A percentile compares a stretch with the other conserved stretches of the same genome.
Conservation (phyloP, 2,329 filamentous ascomycete species). For the Pestalotiopsis sp. region DNA sequence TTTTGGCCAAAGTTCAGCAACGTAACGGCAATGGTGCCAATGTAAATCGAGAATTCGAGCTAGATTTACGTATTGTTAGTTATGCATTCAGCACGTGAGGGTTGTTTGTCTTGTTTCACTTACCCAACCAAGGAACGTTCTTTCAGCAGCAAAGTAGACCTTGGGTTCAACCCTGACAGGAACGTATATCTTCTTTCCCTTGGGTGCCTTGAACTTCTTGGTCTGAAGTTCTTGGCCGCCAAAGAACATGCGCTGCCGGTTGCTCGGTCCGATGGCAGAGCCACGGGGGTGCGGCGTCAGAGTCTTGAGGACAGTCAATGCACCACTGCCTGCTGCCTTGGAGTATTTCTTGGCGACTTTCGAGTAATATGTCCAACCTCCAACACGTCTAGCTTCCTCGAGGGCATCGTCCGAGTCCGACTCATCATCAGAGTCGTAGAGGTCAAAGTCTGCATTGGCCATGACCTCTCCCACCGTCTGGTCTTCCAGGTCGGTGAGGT, state of each 20-base stretch:
- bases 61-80: constrained; percentile 29
- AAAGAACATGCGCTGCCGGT: constrained; percentile 54
- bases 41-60: constrained; percentile 95
- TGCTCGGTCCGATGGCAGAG: constrained; percentile 57
- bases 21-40: constrained; percentile 82
- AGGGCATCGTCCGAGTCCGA: constrained; percentile 68
- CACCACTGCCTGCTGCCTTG: constrained; percentile 39
- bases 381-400: constrained; percentile 74
- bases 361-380: constrained; percentile 74
- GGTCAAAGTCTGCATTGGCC: constrained; percentile 70
- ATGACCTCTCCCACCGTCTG: constrained; percentile 67
- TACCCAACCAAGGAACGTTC: constrained; percentile 94
- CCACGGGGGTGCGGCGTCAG: constrained; percentile 56
- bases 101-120: constrained; percentile 32
- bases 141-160: constrained; percentile 94
- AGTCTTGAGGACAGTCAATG: constrained; percentile 46
- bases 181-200: constrained; percentile 91
- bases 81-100: not conserved
- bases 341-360: constrained; percentile 54
- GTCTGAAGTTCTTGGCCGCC: constrained; percentile 55
- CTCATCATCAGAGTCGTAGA: constrained; percentile 91
- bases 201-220: constrained; percentile 69
- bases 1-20: constrained; percentile 77
- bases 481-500: constrained; percentile 70
- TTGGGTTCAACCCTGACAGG: constrained; percentile 96